Evolutionary conservation across 352 stramenopile genomes (phyloP), one percentile per base, ranked within the genome.

Genomic region (Paralagenidium karlingii): DNA sequence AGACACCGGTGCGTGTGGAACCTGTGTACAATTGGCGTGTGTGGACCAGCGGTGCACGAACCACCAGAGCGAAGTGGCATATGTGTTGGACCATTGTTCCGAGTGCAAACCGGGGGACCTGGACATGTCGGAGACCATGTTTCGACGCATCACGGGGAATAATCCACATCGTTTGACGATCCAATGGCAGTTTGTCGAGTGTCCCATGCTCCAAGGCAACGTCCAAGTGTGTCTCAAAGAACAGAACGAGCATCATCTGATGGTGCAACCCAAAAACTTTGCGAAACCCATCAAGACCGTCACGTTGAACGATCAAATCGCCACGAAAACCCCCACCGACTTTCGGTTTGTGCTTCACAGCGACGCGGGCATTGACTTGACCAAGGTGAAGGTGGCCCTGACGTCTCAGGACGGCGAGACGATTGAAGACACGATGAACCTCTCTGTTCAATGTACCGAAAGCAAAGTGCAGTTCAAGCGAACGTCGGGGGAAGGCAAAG

Each of bases 181-280:
- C 38, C 59, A 55, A 31, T 84, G 70, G 70, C 25, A 56, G 18
- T 82, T 77, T 43, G 68, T 54, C 36, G 48, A 66, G 7, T 83
- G 69, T 44, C 64, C 64, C 2, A 57, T 74, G 38, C 2, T 24
- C 40, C 33, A 43, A 27, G 69, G 76, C 25, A 51, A 70, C 18
- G 64, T 73, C 24, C 69, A 76, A 27, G 74, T 80, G 30, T 83
- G 68, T 53, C 56, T 68, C 43, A 83, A 83, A 40, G 61, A 76
- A 53, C 78, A 64, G 51, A 80, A 74, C 47, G 20, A 55, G 13
- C 49, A 74, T 45, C 81, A 67, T 66, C 54, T 80, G 30, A 64
- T 62, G 11, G 53, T 83, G 12, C 69, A 83, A 36, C 61, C 74
- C 27, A 52, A 50, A 33, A 83, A 81, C 53, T 77, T 63, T 3